Base-by-base conservation (phyloP, 164 flowering plant genomes). In the Nelumbo lutea region DNA sequence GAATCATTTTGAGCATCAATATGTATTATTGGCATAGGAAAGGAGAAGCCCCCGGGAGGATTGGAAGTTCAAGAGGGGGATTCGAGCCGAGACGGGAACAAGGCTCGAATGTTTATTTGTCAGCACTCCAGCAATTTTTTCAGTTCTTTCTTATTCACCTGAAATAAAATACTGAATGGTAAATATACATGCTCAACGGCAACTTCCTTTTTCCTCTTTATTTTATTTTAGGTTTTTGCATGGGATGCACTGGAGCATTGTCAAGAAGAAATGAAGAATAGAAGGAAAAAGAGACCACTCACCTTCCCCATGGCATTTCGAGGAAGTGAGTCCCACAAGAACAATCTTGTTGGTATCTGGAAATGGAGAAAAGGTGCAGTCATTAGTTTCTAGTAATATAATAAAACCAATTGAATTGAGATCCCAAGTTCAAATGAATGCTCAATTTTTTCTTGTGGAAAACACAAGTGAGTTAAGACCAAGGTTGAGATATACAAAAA, bases 231-330 rank as follows among this genome's bases (percentile, higher is more conserved):
- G 27, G 27, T 39, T 7, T 9, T 10, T 10, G 15, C 62, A 6
- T 13, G 9, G 42, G 39, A 51, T 10, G 27, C n/a, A 5, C 10
- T 13, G 3, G 8, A 51, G 7, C 2, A 14, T n/a, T 15, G 47
- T 46, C 47, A 56, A 10, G 50, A 62, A 62, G 42, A 4, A 42
- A 9, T 13, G 50, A 4, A 38, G 63, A n/a, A 6, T 2, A 38
- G 65, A 62, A 64, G 4, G 46, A 44, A 27, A 53, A 60, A 15
- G 15, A 13, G 52, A 47, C 8, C n/a, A 56, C 45, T 78, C 55
- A 93, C 98, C 94, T 96, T 96, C 79, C 98, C 99, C 98, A 91
- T 96, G 1, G 97, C 98, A 77, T 96, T 93, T 0, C 95, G 93
- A 47, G 98, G 95, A 68, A 96, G 79, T 0, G 90, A 81, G 8